Evolutionary conservation across 1,139 yeast species (phyloP).

Genomic region (Saccharomycopsis phalli): DNA sequence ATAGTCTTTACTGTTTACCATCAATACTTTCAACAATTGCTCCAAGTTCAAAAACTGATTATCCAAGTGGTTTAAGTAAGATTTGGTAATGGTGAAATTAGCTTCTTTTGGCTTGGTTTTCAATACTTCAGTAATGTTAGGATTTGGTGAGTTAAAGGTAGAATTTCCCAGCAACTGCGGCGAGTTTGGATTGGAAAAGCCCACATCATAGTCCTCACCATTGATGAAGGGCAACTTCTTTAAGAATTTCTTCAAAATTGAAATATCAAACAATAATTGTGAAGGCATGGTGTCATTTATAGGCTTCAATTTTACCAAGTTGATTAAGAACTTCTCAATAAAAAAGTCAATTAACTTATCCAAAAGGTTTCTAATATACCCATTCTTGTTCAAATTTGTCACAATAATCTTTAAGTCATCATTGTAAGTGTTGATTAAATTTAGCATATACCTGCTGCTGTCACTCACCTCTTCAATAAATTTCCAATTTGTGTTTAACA

Average conservation of each 20-base stretch:
- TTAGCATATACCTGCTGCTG: conserved; percentile 60
- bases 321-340: conserved; percentile 46
- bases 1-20: conserved; percentile 56
- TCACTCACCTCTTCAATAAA: conserved; percentile 54
- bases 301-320: conserved; percentile 54
- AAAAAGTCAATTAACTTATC: conserved; percentile 69
- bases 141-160: background rate
- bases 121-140: background rate
- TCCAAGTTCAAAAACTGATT: conserved; percentile 47
- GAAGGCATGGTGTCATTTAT: conserved; percentile 63
- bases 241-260: conserved; percentile 50
- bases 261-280: conserved; percentile 68
- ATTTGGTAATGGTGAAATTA: conserved; percentile 26
- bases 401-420: conserved; percentile 43
- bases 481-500: conserved; percentile 73
- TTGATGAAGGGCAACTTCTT: conserved; percentile 37
- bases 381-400: conserved; percentile 56
- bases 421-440: conserved; percentile 41
- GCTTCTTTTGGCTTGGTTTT: conserved; percentile 19
- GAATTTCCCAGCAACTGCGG: conserved; percentile 24
- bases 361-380: conserved; percentile 63
- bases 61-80: conserved; percentile 43
- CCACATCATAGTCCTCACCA: background rate
- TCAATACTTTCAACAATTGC: conserved; percentile 53
- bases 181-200: background rate